A percentile compares a stretch with the other conserved stretches of the same genome.
phyloP scores from a whole-genome alignment of 2,329 filamentous ascomycete genomes.

The Chaetomiaceae sp. region DNA sequence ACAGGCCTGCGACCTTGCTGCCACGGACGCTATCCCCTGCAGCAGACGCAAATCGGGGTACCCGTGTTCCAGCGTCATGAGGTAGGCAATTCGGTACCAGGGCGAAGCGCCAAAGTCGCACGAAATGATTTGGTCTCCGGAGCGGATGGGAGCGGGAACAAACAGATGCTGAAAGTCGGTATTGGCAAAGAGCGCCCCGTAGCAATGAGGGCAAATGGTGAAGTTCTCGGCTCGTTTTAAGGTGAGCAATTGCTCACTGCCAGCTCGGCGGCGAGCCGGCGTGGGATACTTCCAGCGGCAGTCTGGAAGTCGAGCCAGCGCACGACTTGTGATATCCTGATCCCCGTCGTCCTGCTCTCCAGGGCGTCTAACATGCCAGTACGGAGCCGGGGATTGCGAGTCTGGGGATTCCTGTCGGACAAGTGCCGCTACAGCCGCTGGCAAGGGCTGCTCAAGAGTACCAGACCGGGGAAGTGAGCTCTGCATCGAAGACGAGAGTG shows the following conservation, averaged over 20 bases:
- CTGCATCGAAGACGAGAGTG: constrained; percentile 21
- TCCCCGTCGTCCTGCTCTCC: constrained; percentile 36
- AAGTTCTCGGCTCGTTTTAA: constrained; percentile 66
- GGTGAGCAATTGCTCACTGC: constrained; percentile 75
- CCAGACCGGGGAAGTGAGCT: constrained; percentile 16
- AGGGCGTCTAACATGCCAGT: constrained; percentile 45
- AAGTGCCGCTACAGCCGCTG: constrained; percentile 22
- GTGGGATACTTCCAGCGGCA: constrained; percentile 62
- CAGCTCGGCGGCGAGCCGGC: constrained; percentile 35
- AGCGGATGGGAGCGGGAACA: constrained; percentile 53
- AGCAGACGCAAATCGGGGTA: constrained; percentile 64
- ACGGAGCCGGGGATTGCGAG: constrained; percentile 23
- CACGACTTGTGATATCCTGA: constrained; percentile 41
- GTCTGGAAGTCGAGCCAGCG: constrained; percentile 51
- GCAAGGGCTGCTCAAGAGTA: constrained; percentile 25
- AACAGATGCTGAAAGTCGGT: constrained; percentile 67
- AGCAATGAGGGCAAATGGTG: constrained; percentile 79
- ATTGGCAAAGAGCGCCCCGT: constrained; percentile 60
- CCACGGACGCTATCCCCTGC: constrained; percentile 61
- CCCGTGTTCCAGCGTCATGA: constrained; percentile 68
- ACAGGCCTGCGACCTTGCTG: constrained; percentile 53
- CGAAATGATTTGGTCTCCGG: constrained; percentile 52
- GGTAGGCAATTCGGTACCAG: constrained; percentile 82
- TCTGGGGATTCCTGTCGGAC: constrained; percentile 25
- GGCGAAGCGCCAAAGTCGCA: constrained; percentile 75